Percentiles rank a stretch among this genome's conserved stretches.
phyloP scores from a whole-genome alignment of 2,329 filamentous ascomycete genomes.

The Endoconidiophora laricicola region DNA sequence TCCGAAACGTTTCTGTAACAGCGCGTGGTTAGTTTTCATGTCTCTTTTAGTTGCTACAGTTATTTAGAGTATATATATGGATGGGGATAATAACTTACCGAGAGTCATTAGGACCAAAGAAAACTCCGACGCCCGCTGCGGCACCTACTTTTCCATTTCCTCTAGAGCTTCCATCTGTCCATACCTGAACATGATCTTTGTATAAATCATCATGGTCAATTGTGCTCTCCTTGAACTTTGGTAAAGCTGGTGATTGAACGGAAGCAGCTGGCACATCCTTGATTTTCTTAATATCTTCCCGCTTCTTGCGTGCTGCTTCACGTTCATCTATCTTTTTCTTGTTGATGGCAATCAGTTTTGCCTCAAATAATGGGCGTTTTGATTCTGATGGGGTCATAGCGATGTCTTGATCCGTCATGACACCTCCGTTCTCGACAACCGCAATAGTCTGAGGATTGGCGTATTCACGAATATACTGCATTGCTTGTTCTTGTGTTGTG shows the following conservation, averaged over 20 bases:
- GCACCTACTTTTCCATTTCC: slow-evolving; percentile 41
- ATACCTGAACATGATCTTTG: slow-evolving; percentile 26
- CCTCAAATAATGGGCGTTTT: too few species aligned
- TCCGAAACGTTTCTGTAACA: slow-evolving; percentile 49
- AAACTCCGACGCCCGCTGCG: slow-evolving; percentile 45
- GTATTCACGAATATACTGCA: too few species aligned
- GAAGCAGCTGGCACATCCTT: neutral
- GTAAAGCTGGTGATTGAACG: too few species aligned
- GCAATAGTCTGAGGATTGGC: too few species aligned
- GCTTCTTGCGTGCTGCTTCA: neutral
- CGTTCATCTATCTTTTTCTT: slow-evolving; percentile 21
- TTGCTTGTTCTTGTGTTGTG: too few species aligned
- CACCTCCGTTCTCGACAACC: too few species aligned
- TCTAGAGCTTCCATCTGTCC: slow-evolving; percentile 46
- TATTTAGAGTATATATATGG: slow-evolving; percentile 5
- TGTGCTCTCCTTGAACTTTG: neutral
- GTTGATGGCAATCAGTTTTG: too few species aligned
- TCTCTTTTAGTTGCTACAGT: slow-evolving; percentile 2
- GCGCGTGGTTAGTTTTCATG: neutral
- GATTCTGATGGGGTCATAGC: too few species aligned
- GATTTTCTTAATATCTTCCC: neutral
- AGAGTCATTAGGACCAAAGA: slow-evolving; percentile 38
- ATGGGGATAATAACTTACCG: slow-evolving; percentile 24
- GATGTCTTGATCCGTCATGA: too few species aligned
- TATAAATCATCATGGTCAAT: slow-evolving; percentile 16